Conservation (phyloP, 2,329 filamentous ascomycete genomes). For the Parascedosporium putredinis region DNA sequence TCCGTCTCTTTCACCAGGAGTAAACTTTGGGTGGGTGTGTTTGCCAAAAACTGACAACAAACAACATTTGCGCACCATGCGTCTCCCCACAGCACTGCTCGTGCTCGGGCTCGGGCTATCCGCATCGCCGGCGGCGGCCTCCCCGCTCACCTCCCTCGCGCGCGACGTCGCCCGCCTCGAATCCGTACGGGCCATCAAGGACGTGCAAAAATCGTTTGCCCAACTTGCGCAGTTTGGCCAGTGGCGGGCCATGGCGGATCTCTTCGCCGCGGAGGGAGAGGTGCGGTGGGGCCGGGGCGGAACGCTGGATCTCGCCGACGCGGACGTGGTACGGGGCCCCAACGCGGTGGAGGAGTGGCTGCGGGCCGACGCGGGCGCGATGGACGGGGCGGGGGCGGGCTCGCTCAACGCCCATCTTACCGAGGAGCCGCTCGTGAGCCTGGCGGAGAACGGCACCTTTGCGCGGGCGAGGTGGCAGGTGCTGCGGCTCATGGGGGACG, state of each 20-base stretch:
- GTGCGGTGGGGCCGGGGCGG: neutral
- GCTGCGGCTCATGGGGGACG: constrained; percentile 2
- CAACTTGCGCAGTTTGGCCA: constrained; percentile 3
- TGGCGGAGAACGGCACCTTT: neutral
- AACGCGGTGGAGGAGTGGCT: constrained; percentile 1
- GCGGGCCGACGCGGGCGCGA: neutral
- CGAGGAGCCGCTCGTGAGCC: constrained; percentile 2
- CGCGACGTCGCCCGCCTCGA: constrained; percentile 1
- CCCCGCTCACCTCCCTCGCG: neutral
- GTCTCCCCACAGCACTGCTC: too few relatives aligned
- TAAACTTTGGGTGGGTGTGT: too few relatives aligned
- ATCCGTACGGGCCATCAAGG: constrained; percentile 6
- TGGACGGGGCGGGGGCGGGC: neutral
- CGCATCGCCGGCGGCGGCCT: too few relatives aligned
- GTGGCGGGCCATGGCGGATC: constrained; percentile 1
- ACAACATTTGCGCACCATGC: too few relatives aligned
- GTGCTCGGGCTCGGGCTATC: too few relatives aligned
- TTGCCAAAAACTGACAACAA: too few relatives aligned
- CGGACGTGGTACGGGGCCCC: neutral
- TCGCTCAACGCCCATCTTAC: constrained; percentile 3
- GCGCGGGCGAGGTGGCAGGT: constrained; percentile 5
- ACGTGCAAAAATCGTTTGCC: constrained; percentile 3
- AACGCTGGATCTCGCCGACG: neutral
- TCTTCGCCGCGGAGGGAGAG: constrained; percentile 1
- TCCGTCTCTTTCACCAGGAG: too few relatives aligned